Conservation (phyloP, 2,329 filamentous ascomycete genomes). For the Tolypocladium cylindrosporum region DNA sequence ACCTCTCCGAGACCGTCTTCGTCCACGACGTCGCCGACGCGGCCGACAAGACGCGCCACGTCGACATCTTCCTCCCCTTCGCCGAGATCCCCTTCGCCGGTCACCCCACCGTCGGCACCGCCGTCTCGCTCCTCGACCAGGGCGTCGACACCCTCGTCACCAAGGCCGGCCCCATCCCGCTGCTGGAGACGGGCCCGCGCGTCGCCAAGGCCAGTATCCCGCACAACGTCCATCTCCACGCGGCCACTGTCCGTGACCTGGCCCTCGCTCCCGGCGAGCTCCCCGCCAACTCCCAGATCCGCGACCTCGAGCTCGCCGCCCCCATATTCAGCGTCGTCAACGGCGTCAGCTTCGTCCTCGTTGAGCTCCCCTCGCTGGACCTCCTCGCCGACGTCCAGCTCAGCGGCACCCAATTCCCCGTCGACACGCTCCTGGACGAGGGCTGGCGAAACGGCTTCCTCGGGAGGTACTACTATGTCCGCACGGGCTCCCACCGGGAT, state of each 20-base stretch:
- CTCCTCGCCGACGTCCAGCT: slow-evolving; percentile 36
- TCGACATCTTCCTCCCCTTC: slow-evolving; percentile 49
- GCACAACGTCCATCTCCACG: slow-evolving; percentile 55
- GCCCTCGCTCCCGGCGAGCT: slow-evolving; percentile 14
- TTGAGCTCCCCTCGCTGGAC: slow-evolving; percentile 50
- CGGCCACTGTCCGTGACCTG: slow-evolving; percentile 24
- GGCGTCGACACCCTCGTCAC: slow-evolving; percentile 35
- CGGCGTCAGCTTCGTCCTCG: slow-evolving; percentile 64
- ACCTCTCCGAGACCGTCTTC: slow-evolving; percentile 55
- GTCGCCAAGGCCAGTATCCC: slow-evolving; percentile 54
- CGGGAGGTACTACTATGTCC: slow-evolving; percentile 50
- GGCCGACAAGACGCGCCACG: slow-evolving; percentile 22
- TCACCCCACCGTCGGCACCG: slow-evolving; percentile 50
- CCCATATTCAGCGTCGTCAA: slow-evolving; percentile 55
- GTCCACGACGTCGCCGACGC: slow-evolving; percentile 35
- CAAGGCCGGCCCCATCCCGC: slow-evolving; percentile 46
- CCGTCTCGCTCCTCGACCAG: slow-evolving; percentile 34
- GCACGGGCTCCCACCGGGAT: slow-evolving; percentile 18
- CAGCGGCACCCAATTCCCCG: slow-evolving; percentile 21
- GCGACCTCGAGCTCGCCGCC: slow-evolving; percentile 27
- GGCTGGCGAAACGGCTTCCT: slow-evolving; percentile 46
- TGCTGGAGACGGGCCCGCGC: slow-evolving; percentile 26
- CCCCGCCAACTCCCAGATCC: slow-evolving; percentile 16
- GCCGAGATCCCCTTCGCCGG: slow-evolving; percentile 52
- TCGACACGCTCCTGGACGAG: slow-evolving; percentile 32